Evolutionary conservation across 495 filamentous ascomycete genomes (phyloP).

Genomic region (Penicillium odoratum): DNA sequence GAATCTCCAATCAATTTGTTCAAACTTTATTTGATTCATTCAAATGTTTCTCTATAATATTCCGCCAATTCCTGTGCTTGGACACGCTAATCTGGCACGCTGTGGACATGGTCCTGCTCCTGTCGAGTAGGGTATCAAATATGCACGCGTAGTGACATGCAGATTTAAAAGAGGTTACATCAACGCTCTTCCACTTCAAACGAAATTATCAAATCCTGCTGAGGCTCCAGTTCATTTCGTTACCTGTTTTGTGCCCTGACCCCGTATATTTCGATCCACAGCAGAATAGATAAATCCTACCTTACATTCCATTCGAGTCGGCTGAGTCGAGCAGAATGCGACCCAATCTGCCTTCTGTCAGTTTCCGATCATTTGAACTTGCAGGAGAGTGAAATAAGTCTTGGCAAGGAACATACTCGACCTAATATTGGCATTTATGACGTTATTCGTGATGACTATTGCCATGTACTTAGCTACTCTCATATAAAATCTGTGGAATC

Average conservation of each 20-base stretch:
- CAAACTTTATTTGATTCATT: neutral
- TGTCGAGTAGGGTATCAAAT: neutral
- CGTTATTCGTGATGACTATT: neutral
- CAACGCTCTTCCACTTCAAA: neutral
- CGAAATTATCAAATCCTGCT: neutral
- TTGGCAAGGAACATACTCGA: neutral
- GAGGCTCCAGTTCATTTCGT: neutral
- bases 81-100: too few species aligned
- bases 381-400: neutral
- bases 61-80: neutral
- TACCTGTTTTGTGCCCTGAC: neutral
- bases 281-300: constrained; percentile 1
- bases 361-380: neutral
- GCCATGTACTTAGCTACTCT: neutral
- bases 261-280: neutral
- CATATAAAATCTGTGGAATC: neutral
- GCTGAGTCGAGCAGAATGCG: constrained; percentile 3
- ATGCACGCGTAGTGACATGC: neutral
- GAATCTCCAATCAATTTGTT: neutral
- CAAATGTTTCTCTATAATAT: too few species aligned
- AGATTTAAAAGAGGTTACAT: neutral
- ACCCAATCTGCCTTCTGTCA: neutral
- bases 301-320: constrained; percentile 4
- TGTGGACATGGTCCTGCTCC: neutral
- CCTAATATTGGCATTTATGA: neutral